Percentiles rank a stretch among this genome's conserved stretches.
Conservation (phyloP, 169 alveolate genomes). For the Plasmodium fragile region DNA sequence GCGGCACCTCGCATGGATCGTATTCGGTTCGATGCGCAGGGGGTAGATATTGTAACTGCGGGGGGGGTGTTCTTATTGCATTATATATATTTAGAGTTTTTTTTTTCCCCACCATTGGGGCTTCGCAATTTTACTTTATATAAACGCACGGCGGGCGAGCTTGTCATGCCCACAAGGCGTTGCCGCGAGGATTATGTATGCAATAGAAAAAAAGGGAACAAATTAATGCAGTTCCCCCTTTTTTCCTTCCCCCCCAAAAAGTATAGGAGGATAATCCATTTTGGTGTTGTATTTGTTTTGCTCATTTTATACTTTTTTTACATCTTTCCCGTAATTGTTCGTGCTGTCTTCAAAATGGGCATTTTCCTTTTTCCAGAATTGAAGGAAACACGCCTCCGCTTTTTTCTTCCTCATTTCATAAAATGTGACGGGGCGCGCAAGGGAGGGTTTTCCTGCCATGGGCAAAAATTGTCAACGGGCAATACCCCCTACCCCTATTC, state of each 20-base stretch:
- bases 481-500: neutral
- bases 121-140: neutral
- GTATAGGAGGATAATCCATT: neutral
- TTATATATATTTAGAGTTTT: neutral
- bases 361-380: neutral
- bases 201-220: neutral
- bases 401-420: neutral
- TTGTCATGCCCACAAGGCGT: neutral
- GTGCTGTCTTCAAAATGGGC: neutral
- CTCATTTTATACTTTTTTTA: neutral
- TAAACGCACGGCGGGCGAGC: neutral
- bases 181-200: neutral
- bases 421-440: neutral
- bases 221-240: neutral
- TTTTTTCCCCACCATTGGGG: neutral
- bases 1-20: neutral
- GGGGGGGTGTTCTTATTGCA: neutral
- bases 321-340: neutral
- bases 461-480: neutral
- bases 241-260: neutral
- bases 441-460: neutral
- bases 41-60: neutral
- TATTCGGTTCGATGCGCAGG: neutral
- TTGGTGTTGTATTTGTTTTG: neutral
- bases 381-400: neutral